A percentile compares a stretch with the other conserved stretches of the same genome.
Evolutionary conservation across 345 rosid genomes (phyloP).

Genomic region (Salix udensis): DNA sequence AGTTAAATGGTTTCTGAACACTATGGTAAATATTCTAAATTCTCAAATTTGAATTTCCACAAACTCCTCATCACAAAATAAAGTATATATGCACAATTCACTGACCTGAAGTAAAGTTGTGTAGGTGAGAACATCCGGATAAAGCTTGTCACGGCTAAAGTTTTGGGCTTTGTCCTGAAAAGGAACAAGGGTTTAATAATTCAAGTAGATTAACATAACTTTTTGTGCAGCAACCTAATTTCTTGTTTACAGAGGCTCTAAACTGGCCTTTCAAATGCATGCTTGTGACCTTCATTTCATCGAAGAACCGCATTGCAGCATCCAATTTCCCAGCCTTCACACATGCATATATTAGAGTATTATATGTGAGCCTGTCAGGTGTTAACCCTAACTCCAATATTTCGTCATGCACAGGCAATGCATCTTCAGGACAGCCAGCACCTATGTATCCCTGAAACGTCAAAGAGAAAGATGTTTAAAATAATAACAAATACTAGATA

Average conservation of each 20-base stretch:
- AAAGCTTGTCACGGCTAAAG: conserved; percentile 25
- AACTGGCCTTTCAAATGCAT: conserved; percentile 51
- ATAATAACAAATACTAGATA: not conserved
- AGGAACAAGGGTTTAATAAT: conserved; percentile 1
- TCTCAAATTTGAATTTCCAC: not conserved
- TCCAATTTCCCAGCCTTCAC: conserved; percentile 47
- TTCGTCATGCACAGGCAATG: conserved; percentile 46
- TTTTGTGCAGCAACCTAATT: conserved; percentile 16
- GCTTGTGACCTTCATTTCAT: conserved; percentile 74
- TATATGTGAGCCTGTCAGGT: conserved; percentile 66
- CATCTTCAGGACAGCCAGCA: conserved; percentile 51
- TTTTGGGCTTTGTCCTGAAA: conserved; percentile 50
- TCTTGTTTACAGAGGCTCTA: conserved; percentile 40
- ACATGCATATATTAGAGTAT: conserved; percentile 58
- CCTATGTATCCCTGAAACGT: conserved; percentile 51
- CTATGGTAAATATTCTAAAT: not conserved
- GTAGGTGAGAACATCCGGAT: conserved; percentile 61
- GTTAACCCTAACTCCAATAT: conserved; percentile 46
- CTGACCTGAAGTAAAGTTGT: conserved; percentile 61
- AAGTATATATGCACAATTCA: not conserved
- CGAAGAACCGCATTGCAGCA: conserved; percentile 55
- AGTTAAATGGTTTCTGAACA: not conserved
- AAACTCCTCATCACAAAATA: not conserved
- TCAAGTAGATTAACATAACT: conserved; percentile 20
- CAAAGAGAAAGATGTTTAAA: not conserved